Base-by-base conservation (phyloP, 2,329 filamentous ascomycete species). In the Exophiala sp. region DNA sequence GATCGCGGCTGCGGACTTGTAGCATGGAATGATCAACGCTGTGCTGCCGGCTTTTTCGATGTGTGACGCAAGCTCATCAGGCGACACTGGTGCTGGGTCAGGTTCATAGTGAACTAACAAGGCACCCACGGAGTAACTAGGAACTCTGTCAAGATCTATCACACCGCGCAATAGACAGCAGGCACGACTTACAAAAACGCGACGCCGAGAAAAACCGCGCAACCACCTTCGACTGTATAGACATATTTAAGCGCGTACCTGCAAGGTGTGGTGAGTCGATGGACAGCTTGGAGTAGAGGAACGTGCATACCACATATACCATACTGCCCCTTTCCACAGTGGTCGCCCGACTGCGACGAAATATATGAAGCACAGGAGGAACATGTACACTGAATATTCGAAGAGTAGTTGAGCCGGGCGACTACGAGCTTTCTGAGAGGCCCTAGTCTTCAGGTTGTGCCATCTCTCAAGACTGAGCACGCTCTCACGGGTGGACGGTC, bases 1-100 rank as follows among this genome's bases (percentile, higher is more conserved):
- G 21, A 78, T 72, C 36, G 76, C 67, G 1, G 63, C 59, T 4
- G 69, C 75, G 2, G 75, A 73, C 59, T 75, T 76, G 63, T 77
- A 77, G 59, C 75, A 77, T 10, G 75, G 75, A n/a, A 78, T 77
- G 11, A 77, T 60, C 1, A 76, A 65, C 0, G 72, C 72, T 1
- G 72, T 75, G 38, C 73, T 68, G 2, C 63, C 58, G 1, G 66
- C 67, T 41, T 39, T 53, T 14, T 58, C 47, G n/a, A 65, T 55
- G 14, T 38, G 29, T 36, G 11, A 32, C 12, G 32, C 54, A 29
- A 49, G 46, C 47, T 56, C 46, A 24, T 49, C 46, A 5, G 46
- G 46, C 7, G 14, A 54, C 16, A 57, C 33, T 1, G 66, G 66
- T 2, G 66, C 62, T 39, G 46, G 46, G 24, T 70, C 64, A n/a